Base-by-base conservation (phyloP, 495 filamentous ascomycete species). In the Penicillium goetzii region DNA sequence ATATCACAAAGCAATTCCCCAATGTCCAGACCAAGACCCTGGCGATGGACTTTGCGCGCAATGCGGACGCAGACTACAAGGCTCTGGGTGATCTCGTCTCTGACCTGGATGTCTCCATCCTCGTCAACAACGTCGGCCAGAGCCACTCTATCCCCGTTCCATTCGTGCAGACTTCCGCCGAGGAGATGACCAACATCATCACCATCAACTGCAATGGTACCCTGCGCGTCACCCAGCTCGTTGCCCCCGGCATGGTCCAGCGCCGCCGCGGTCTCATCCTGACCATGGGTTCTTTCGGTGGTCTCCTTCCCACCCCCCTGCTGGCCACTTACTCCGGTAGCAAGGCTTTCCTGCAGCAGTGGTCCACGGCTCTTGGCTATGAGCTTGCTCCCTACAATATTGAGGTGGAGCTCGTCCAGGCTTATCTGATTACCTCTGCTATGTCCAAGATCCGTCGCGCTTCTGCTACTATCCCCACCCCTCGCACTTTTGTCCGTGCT, bases 341-440 rank as follows among this genome's bases (percentile, higher is more conserved):
- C 85, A 99, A 99, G 81, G 94, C 96, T 26, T 99, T 99, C 84
- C 84, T 99, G 60, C 93, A 97, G 76, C 88, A 96, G 74, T 99
- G 96, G 96, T 97, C 92, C 50, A 88, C 86, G 4, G 86, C 96
- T 41, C 85, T 99, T 2, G 90, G 88, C 28, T 82, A 90, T 12
- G 96, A 99, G 76, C 83, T 98, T 26, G 86, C 88, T 64, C 85
- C 85, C 1, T 80, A 91, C 66, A 90, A 90, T 58, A 86, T 99
- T 32, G 86, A 89, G 47, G 93, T 97, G 43, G 85, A 97, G 70
- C 83, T 97, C 43, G 88, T 95, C 28, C 84, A 97, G 65, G 90
- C 88, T 65, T 94, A 99, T 76, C 86, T 99, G 62, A 91, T 99
- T 70, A 93, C 91, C 25, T 90, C 89, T 15, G 92, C 95, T 58